Percentiles rank a stretch among this genome's conserved stretches.
Evolutionary conservation across 768 basidiomycete genomes (phyloP).

Genomic region (Tulasnella sp.): DNA sequence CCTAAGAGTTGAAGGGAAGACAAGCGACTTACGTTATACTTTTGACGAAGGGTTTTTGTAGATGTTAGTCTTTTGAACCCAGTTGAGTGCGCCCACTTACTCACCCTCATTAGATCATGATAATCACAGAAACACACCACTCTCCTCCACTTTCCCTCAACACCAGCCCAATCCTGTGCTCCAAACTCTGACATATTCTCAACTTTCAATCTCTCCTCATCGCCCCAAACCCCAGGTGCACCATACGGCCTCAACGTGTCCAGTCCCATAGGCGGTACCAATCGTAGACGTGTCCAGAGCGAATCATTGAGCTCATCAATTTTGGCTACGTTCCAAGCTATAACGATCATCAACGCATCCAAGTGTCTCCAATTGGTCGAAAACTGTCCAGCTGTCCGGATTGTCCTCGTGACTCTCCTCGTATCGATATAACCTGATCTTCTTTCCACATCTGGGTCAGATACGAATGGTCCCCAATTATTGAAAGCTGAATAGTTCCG

Average conservation of each 20-base stretch:
- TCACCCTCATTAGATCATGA: constrained; percentile 26
- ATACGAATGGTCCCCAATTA: constrained; percentile 46
- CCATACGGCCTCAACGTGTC: constrained; percentile 43
- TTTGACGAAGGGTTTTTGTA: too few species aligned
- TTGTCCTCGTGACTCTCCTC: too few species aligned
- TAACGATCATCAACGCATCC: constrained; percentile 44
- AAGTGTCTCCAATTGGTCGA: constrained; percentile 51
- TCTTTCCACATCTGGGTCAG: background rate
- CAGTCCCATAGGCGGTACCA: constrained; percentile 37
- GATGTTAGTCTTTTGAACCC: too few species aligned
- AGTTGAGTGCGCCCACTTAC: too few species aligned
- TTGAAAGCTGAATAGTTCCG: constrained; percentile 40
- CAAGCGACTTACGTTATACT: constrained; percentile 15
- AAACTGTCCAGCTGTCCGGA: background rate
- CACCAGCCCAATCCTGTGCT: constrained; percentile 46
- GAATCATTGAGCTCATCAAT: background rate
- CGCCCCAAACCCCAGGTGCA: constrained; percentile 34
- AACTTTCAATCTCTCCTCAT: background rate
- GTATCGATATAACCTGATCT: background rate
- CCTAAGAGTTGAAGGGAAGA: background rate
- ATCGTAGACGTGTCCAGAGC: background rate
- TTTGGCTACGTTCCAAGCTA: constrained; percentile 36
- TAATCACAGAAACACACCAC: constrained; percentile 73
- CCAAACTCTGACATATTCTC: background rate
- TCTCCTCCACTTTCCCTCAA: constrained; percentile 62